These are phyloP conservation scores for Heliosperma pusillum DNA, from an alignment of 148 eudicot species.

Conservation along the genomic window DNA sequence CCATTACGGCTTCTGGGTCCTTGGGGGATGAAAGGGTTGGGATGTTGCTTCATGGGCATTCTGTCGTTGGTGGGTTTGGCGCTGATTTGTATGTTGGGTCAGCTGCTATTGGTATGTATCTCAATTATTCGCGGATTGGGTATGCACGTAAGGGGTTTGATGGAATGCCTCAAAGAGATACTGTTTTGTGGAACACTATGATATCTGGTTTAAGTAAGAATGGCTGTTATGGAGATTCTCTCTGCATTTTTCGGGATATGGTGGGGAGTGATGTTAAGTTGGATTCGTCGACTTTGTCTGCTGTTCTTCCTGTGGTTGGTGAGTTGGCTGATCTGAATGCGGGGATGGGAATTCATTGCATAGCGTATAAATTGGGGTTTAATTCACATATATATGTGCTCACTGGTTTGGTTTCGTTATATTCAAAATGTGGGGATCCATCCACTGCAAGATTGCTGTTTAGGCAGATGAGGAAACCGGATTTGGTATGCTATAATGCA, in stretches of 20 bases:
- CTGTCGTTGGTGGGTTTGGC: slow-evolving; percentile 51
- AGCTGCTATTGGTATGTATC: slow-evolving; percentile 49
- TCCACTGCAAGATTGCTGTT: slow-evolving; percentile 46
- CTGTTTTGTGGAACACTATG: slow-evolving; percentile 77
- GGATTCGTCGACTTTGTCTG: slow-evolving; percentile 60
- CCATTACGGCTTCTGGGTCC: slow-evolving; percentile 40
- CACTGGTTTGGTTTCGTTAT: slow-evolving; percentile 62
- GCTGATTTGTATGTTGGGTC: slow-evolving; percentile 72
- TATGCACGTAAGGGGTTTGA: slow-evolving; percentile 63
- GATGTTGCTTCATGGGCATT: slow-evolving; percentile 47
- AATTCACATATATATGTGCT: slow-evolving; percentile 48
- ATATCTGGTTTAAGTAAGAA: slow-evolving; percentile 66
- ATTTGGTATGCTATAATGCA: slow-evolving; percentile 71
- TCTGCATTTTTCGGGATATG: slow-evolving; percentile 56
- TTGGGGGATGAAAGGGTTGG: slow-evolving; percentile 36
- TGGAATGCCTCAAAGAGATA: slow-evolving; percentile 50
- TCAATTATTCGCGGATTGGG: slow-evolving; percentile 31
- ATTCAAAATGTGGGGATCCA: slow-evolving; percentile 65
- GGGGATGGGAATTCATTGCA: slow-evolving; percentile 60
- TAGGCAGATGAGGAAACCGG: slow-evolving; percentile 46
- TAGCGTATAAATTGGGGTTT: slow-evolving; percentile 50
- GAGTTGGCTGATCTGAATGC: slow-evolving; percentile 55
- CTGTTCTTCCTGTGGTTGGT: slow-evolving; percentile 21
- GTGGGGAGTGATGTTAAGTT: slow-evolving; percentile 28
- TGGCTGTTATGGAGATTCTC: slow-evolving; percentile 40